Evolutionary conservation across 805 yeast species (phyloP).

Genomic region (Millerago galiae): DNA sequence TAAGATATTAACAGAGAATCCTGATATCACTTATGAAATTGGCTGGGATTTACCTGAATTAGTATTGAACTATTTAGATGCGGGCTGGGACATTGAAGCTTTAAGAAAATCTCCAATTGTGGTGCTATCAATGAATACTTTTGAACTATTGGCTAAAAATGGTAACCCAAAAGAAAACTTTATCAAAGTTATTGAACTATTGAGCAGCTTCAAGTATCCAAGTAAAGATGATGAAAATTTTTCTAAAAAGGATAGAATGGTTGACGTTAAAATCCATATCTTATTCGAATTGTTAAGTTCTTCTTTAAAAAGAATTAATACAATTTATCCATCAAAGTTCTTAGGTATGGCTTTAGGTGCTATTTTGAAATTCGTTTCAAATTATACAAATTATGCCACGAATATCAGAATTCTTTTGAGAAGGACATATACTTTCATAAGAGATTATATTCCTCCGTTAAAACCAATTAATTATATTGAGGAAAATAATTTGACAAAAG

Average conservation of each 20-base stretch:
- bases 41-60: constrained; percentile 91
- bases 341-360: constrained; percentile 62
- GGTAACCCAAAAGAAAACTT: constrained; percentile 84
- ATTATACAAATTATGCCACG: constrained; percentile 29
- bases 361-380: constrained; percentile 43
- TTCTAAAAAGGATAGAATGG: constrained; percentile 9
- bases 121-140: constrained; percentile 35
- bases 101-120: constrained; percentile 13
- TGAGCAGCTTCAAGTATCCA: constrained; percentile 32
- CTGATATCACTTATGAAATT: constrained; percentile 52
- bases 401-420: constrained; percentile 43
- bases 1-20: constrained; percentile 37
- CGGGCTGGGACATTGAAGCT: constrained; percentile 35
- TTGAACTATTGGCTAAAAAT: constrained; percentile 53
- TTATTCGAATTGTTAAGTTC: constrained; percentile 58
- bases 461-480: constrained; percentile 34
- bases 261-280: constrained; percentile 51
- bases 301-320: constrained; percentile 53
- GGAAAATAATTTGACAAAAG: constrained; percentile 23
- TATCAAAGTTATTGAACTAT: constrained; percentile 60
- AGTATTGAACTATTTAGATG: constrained; percentile 46
- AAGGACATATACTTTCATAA: constrained; percentile 56
- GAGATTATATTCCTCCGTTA: constrained; percentile 48
- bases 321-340: constrained; percentile 75
- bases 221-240: constrained; percentile 1